A percentile compares a stretch with the other conserved stretches of the same genome.
Conservation (phyloP, 108 stramenopile genomes). For the Nannochloropsis salina region DNA sequence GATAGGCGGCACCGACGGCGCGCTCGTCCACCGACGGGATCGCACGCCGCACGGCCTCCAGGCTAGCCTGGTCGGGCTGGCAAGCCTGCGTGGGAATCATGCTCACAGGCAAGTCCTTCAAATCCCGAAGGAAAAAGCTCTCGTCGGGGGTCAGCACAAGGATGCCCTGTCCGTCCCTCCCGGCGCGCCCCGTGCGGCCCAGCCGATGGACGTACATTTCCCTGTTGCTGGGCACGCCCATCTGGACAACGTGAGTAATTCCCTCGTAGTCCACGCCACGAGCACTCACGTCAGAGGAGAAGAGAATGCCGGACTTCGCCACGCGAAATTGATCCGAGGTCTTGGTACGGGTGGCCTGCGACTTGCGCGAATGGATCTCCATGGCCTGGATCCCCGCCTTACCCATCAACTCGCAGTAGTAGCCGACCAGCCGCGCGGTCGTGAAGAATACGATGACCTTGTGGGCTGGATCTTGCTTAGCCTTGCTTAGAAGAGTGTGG, state of each 20-base stretch:
- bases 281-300: constrained; percentile 81
- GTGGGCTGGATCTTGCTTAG: constrained; percentile 35
- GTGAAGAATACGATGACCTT: constrained; percentile 83
- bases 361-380: constrained; percentile 77
- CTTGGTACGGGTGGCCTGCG: constrained; percentile 66
- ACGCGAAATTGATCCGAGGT: constrained; percentile 63
- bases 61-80: neutral
- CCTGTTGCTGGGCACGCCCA: constrained; percentile 64
- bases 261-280: constrained; percentile 82
- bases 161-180: constrained; percentile 54
- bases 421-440: constrained; percentile 65
- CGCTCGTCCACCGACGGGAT: neutral
- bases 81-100: neutral
- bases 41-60: neutral
- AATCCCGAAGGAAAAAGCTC: constrained; percentile 22
- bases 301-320: constrained; percentile 58
- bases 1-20: constrained; percentile 57
- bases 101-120: constrained; percentile 9
- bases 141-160: constrained; percentile 51
- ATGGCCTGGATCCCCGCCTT: constrained; percentile 57
- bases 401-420: constrained; percentile 64
- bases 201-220: constrained; percentile 93
- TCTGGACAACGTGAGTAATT: constrained; percentile 70
- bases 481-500: constrained; percentile 23
- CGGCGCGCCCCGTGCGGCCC: constrained; percentile 86